phyloP scores from a whole-genome alignment of 148 eudicot species.

The Selenicereus undatus region DNA sequence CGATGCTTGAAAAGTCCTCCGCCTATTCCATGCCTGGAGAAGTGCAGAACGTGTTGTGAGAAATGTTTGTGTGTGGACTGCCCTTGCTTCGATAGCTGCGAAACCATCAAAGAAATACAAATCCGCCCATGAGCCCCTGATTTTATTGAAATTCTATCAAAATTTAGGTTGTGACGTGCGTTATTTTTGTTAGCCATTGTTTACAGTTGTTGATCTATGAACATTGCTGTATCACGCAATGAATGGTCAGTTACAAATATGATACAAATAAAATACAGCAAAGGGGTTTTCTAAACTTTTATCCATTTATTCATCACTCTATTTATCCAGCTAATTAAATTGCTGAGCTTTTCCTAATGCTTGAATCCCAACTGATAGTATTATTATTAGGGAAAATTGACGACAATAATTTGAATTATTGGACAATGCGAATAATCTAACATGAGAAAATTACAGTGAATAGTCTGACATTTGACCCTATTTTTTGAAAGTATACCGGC shows the following conservation, averaged over 20 bases:
- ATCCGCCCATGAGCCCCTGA: neutral
- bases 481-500: too few relatives aligned
- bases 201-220: too few relatives aligned
- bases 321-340: neutral
- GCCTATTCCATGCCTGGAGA: neutral
- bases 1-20: neutral
- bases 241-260: too few relatives aligned
- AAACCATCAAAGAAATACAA: neutral
- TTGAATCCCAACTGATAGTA: neutral
- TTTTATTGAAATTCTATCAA: neutral
- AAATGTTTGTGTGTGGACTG: slow-evolving; percentile 1
- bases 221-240: neutral
- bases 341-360: too few relatives aligned
- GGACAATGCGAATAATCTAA: too few relatives aligned
- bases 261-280: neutral
- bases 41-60: neutral
- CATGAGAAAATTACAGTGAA: too few relatives aligned
- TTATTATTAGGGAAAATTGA: too few relatives aligned
- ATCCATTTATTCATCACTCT: neutral
- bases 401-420: too few relatives aligned
- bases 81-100: neutral
- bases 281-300: neutral
- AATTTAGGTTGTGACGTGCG: too few relatives aligned
- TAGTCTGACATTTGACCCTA: too few relatives aligned
- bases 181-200: too few relatives aligned